Base-by-base conservation (phyloP, 306 rosid genomes). In the Boehmeria nivea region DNA sequence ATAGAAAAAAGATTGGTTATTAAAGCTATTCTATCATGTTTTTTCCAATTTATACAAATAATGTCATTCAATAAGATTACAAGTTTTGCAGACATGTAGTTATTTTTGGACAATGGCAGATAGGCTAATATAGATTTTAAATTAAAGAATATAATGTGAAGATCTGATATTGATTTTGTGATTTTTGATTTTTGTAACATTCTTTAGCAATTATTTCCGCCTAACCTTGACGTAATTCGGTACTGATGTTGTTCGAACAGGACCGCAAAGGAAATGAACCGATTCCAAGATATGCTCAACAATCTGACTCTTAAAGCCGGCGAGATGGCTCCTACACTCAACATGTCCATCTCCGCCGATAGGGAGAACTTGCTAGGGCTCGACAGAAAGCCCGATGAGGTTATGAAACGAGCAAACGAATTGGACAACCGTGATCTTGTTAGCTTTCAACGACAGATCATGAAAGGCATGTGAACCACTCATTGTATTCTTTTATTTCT, bases 291-390 rank as follows among this genome's bases (percentile, higher is more conserved):
- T 17, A 58, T 44, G 57, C 66, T 76, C 33, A n/a, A 39, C 2
- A 50, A 60, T 54, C 21, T 76, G 62, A 63, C 70, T 44, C 52
- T 67, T 25, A 63, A 63, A 72, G 68, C 57, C 8, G 61, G 68
- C 38, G 65, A 76, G 71, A 63, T 76, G 78, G 71, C 82, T 42
- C 21, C 78, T 46, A 54, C 54, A 16, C 66, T 76, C 63, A 67
- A 72, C 50, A 76, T 67, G 71, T 76, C 82, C 2, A 61, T 68
- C 45, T 65, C 67, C 10, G 67, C 71, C 51, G 71, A 70, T 47
- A 69, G 72, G 24, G 70, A 76, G 25, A 62, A 58, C 45, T 76
- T 76, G 66, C 60, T 76, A 7, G 82, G 75, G 22, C 61, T 67
- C 34, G 72, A 76, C 34, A 72, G 15, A 40, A 76, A 76, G 59